Conservation (phyloP, 306 rosid genomes). For the Lathyrus tuberosus region DNA sequence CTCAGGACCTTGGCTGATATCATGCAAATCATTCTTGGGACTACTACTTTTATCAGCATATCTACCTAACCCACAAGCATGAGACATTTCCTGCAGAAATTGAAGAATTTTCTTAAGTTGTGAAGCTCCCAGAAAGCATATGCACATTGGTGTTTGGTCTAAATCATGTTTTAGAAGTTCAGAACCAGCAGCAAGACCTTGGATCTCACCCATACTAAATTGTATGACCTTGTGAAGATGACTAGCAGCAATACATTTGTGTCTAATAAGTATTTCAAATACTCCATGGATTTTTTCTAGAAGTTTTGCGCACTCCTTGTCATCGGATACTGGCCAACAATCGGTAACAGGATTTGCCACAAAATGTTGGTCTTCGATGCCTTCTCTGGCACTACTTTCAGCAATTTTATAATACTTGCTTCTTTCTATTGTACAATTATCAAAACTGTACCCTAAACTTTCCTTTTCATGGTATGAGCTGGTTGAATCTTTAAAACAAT, state of each 20-base stretch:
- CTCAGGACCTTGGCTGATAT: conserved; percentile 51
- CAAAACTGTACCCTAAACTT: conserved; percentile 41
- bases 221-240: conserved; percentile 88
- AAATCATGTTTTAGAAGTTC: conserved; percentile 75
- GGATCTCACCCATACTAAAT: conserved; percentile 77
- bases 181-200: conserved; percentile 69
- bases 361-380: conserved; percentile 49
- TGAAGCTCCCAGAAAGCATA: conserved; percentile 85
- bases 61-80: conserved; percentile 77
- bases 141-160: conserved; percentile 78
- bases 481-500: conserved; percentile 62
- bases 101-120: conserved; percentile 84
- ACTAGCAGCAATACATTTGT: conserved; percentile 80
- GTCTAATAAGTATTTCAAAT: conserved; percentile 74
- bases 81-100: conserved; percentile 84
- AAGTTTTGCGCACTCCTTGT: conserved; percentile 74
- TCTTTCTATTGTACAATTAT: conserved; percentile 42
- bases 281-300: conserved; percentile 75
- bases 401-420: conserved; percentile 45
- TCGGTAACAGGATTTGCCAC: conserved; percentile 47
- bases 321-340: conserved; percentile 84
- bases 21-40: conserved; percentile 55
- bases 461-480: conserved; percentile 58
- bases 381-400: conserved; percentile 47
- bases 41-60: conserved; percentile 60